Evolutionary conservation across 2,329 filamentous ascomycete species (phyloP).

Genomic region (Xylariaceae sp.): DNA sequence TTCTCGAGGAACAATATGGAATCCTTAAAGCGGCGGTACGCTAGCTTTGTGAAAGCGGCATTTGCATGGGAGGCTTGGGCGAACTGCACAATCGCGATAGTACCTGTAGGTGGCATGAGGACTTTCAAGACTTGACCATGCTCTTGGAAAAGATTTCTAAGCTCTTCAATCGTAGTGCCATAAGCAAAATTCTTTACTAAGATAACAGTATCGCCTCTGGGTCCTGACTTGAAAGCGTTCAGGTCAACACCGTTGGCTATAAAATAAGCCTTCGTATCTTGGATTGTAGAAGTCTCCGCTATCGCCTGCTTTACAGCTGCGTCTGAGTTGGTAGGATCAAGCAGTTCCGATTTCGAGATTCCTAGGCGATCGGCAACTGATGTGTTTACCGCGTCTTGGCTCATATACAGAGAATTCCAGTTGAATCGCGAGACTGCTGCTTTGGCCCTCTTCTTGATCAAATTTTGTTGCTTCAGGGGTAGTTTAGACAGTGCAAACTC

Average conservation of each 20-base stretch:
- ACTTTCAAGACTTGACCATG: conserved; percentile 81
- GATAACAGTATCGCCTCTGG: conserved; percentile 84
- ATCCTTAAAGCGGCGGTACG: conserved; percentile 89
- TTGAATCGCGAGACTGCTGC: conserved; percentile 81
- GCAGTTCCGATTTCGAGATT: conserved; percentile 84
- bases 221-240: conserved; percentile 83
- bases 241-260: conserved; percentile 85
- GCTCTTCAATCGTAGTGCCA: conserved; percentile 76
- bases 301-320: conserved; percentile 95
- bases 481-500: conserved; percentile 89
- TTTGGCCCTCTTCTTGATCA: conserved; percentile 82
- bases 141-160: conserved; percentile 81
- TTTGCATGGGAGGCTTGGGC: conserved; percentile 77
- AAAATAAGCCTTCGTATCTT: conserved; percentile 95
- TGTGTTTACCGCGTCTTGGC: conserved; percentile 89
- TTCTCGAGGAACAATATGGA: conserved; percentile 93
- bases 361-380: conserved; percentile 86
- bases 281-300: conserved; percentile 93
- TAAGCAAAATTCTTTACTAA: conserved; percentile 94
- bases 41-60: conserved; percentile 79
- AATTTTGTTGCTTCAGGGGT: conserved; percentile 90
- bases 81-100: conserved; percentile 93
- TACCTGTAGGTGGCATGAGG: conserved; percentile 89
- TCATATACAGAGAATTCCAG: conserved; percentile 99
- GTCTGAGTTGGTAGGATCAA: conserved; percentile 95